A percentile compares a stretch with the other conserved stretches of the same genome.
These are phyloP conservation scores for Pseudogymnoascus sp. DNA, from an alignment of 2,329 filamentous ascomycete genomes.

Conservation along the genomic window DNA sequence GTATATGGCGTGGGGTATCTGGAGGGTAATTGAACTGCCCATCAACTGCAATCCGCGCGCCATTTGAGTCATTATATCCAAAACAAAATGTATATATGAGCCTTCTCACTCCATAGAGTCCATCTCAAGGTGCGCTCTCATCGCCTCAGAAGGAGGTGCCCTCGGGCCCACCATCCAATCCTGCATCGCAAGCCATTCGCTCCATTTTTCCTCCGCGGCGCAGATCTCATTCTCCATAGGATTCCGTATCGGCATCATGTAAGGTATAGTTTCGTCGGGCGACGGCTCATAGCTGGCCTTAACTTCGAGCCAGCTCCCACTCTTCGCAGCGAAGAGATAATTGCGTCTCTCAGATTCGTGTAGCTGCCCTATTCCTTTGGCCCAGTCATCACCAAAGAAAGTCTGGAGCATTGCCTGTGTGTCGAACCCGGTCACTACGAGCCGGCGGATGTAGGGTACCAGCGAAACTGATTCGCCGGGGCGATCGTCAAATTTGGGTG, in stretches of 20 bases:
- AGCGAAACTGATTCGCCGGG: slow-evolving; percentile 48
- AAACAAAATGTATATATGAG: background rate
- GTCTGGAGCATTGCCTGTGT: slow-evolving; percentile 78
- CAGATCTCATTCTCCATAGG: slow-evolving; percentile 73
- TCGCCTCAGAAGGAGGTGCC: slow-evolving; percentile 38
- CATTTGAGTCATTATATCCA: background rate
- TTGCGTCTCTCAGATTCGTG: slow-evolving; percentile 88
- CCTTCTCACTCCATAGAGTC: slow-evolving; percentile 1
- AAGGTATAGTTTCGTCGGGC: slow-evolving; percentile 75
- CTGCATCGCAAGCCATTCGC: slow-evolving; percentile 91
- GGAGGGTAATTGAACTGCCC: background rate
- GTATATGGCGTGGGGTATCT: background rate
- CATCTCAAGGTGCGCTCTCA: background rate
- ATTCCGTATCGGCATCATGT: slow-evolving; percentile 72
- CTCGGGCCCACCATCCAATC: slow-evolving; percentile 96
- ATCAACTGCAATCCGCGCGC: background rate
- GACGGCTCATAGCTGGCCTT: slow-evolving; percentile 87
- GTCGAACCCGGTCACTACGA: slow-evolving; percentile 89
- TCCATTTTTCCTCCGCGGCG: slow-evolving; percentile 77
- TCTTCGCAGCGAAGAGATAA: slow-evolving; percentile 92
- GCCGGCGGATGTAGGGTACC: slow-evolving; percentile 79
- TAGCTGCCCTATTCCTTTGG: slow-evolving; percentile 66
- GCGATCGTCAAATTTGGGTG: slow-evolving; percentile 13
- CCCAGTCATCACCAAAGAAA: slow-evolving; percentile 95
- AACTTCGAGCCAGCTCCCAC: slow-evolving; percentile 78